Conservation (phyloP, 2,329 filamentous ascomycete species). For the Claviceps lovelessii region DNA sequence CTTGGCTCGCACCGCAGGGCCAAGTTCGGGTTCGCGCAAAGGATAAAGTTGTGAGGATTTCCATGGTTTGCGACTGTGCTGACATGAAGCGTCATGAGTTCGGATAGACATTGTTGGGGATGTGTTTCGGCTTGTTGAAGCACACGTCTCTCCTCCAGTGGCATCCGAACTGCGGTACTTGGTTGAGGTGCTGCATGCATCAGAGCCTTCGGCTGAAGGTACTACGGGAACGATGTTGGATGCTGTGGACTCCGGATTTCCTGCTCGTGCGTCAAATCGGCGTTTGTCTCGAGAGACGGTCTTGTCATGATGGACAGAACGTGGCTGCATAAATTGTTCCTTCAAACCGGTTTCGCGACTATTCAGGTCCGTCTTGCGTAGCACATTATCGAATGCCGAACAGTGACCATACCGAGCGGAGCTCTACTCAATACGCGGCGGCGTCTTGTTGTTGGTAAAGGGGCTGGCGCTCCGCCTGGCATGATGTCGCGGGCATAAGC, state of each 20-base stretch:
- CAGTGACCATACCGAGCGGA: slow-evolving; percentile 18
- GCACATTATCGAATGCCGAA: slow-evolving; percentile 15
- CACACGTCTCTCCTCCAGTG: not conserved
- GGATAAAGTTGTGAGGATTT: not conserved
- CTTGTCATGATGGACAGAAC: not conserved
- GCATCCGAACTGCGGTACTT: not conserved
- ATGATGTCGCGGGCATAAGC: not conserved
- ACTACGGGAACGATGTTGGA: not conserved
- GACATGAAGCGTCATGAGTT: not conserved
- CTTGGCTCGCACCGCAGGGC: not conserved
- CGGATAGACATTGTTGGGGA: not conserved
- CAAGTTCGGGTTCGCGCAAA: not conserved
- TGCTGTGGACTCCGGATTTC: not conserved
- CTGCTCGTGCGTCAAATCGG: not conserved
- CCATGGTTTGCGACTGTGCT: not conserved
- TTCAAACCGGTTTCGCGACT: not conserved
- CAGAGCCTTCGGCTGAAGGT: not conserved
- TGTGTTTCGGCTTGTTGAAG: not conserved
- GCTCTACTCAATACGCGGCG: slow-evolving; percentile 29
- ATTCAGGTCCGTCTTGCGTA: slow-evolving; percentile 8
- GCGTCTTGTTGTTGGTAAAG: slow-evolving; percentile 23
- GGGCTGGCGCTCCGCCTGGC: slow-evolving; percentile 24
- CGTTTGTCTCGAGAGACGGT: not conserved
- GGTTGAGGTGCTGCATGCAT: not conserved
- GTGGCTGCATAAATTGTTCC: not conserved